phyloP scores from a whole-genome alignment of 1,284 basidiomycete genomes.

The Hemileia vastatrix region DNA sequence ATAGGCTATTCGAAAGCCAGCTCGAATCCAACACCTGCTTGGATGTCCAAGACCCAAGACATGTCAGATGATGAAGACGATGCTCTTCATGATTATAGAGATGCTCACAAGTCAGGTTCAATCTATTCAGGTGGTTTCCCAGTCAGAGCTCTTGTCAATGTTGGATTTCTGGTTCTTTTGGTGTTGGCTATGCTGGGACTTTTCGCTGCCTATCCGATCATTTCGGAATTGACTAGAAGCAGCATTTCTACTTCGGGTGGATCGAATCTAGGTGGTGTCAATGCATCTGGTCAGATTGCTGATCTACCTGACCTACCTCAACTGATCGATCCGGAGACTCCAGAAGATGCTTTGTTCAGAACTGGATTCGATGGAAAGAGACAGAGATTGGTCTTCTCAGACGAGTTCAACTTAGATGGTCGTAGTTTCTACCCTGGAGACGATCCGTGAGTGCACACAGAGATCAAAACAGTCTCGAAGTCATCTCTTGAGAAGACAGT shows the following conservation, averaged over 20 bases:
- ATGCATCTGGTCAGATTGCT: constrained; percentile 34
- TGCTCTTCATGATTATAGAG: neutral
- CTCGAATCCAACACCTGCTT: neutral
- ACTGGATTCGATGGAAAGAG: constrained; percentile 53
- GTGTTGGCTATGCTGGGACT: neutral
- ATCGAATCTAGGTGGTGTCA: constrained; percentile 30
- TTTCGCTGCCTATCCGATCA: neutral
- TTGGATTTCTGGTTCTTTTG: neutral
- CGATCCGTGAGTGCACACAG: no score
- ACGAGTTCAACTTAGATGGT: constrained; percentile 77
- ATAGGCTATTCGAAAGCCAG: neutral
- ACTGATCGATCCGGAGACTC: constrained; percentile 46
- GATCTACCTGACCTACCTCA: constrained; percentile 27
- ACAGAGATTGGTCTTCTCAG: constrained; percentile 64
- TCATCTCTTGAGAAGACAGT: no score
- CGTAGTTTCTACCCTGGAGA: constrained; percentile 52
- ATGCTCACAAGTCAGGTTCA: neutral
- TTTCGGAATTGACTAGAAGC: neutral
- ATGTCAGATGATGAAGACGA: neutral
- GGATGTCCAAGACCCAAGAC: neutral
- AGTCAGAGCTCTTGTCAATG: neutral
- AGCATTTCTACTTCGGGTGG: constrained; percentile 7
- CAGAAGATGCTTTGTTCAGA: constrained; percentile 51
- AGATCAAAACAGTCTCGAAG: no score
- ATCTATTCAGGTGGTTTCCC: neutral